phyloP scores from a whole-genome alignment of 805 yeast genomes.

The Hanseniaspora nectarophila region DNA sequence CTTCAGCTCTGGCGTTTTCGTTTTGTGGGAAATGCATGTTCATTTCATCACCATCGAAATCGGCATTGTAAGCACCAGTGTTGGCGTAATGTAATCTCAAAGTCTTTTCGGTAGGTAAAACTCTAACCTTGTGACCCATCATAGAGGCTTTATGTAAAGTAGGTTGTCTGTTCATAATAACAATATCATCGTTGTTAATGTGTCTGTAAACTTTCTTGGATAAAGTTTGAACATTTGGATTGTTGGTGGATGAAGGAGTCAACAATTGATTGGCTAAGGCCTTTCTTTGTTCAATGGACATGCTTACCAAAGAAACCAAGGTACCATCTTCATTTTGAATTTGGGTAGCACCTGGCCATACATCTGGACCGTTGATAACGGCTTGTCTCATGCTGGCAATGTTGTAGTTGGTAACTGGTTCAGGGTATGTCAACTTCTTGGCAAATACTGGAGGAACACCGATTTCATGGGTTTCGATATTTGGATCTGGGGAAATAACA shows the following conservation, averaged over 20 bases:
- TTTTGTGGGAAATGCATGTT: conserved; percentile 98
- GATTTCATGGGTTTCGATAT: conserved; percentile 91
- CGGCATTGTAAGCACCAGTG: conserved; percentile 98
- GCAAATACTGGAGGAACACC: conserved; percentile 99
- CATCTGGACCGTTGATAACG: conserved; percentile 92
- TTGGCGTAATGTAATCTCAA: conserved; percentile 94
- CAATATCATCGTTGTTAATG: conserved; percentile 87
- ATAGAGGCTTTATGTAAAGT: conserved; percentile 97
- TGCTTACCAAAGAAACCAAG: conserved; percentile 65
- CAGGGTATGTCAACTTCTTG: conserved; percentile 88
- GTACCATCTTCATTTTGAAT: conserved; percentile 93
- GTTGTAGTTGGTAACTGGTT: conserved; percentile 89
- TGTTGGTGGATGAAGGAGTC: conserved; percentile 50
- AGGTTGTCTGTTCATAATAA: conserved; percentile 97
- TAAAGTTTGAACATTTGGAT: conserved; percentile 45
- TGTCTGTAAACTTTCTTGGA: conserved; percentile 93
- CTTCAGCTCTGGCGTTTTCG: conserved; percentile 94
- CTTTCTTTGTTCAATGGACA: conserved; percentile 87
- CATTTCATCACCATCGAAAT: conserved; percentile 99
- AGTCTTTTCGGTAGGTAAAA: conserved; percentile 93
- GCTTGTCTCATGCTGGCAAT: conserved; percentile 85
- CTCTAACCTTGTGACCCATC: conserved; percentile 99
- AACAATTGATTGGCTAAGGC: conserved; percentile 87
- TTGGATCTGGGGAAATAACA: conserved; percentile 97
- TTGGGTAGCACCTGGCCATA: conserved; percentile 98